phyloP scores from a whole-genome alignment of 2,329 filamentous ascomycete genomes.

The Ambrosiella beaveri region DNA sequence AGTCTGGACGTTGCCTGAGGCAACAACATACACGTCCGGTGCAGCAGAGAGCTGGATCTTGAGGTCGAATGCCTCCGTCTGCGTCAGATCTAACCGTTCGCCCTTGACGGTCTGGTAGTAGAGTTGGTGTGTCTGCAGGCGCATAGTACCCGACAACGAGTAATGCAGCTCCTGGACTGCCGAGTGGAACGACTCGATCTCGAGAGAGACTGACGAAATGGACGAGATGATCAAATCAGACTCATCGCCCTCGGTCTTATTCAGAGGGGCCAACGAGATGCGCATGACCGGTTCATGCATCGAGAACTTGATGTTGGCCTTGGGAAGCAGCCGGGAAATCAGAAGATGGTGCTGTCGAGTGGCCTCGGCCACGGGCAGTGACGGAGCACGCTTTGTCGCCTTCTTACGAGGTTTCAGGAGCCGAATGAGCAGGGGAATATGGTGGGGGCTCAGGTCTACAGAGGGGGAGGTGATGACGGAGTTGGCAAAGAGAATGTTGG shows the following conservation, averaged over 20 bases:
- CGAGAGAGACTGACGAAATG: constrained; percentile 81
- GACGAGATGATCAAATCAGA: constrained; percentile 93
- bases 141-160: constrained; percentile 62
- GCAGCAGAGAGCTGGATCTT: constrained; percentile 72
- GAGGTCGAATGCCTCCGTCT: constrained; percentile 75
- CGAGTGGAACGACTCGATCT: constrained; percentile 91
- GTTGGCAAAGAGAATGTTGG: constrained; percentile 92
- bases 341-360: constrained; percentile 43
- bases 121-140: constrained; percentile 70
- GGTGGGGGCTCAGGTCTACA: constrained; percentile 78
- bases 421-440: constrained; percentile 69
- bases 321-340: constrained; percentile 80
- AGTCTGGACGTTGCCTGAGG: constrained; percentile 64
- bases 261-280: constrained; percentile 66
- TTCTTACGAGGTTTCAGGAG: constrained; percentile 41
- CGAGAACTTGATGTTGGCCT: constrained; percentile 86
- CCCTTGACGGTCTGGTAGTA: constrained; percentile 87
- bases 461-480: constrained; percentile 92
- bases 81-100: constrained; percentile 68
- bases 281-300: constrained; percentile 91
- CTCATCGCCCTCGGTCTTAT: constrained; percentile 42
- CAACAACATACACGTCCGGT: constrained; percentile 68
- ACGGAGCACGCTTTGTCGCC: background rate
- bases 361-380: constrained; percentile 15
- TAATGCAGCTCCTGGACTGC: constrained; percentile 72